phyloP scores from a whole-genome alignment of 2,329 filamentous ascomycete genomes.

The Scedosporium apiospermum region DNA sequence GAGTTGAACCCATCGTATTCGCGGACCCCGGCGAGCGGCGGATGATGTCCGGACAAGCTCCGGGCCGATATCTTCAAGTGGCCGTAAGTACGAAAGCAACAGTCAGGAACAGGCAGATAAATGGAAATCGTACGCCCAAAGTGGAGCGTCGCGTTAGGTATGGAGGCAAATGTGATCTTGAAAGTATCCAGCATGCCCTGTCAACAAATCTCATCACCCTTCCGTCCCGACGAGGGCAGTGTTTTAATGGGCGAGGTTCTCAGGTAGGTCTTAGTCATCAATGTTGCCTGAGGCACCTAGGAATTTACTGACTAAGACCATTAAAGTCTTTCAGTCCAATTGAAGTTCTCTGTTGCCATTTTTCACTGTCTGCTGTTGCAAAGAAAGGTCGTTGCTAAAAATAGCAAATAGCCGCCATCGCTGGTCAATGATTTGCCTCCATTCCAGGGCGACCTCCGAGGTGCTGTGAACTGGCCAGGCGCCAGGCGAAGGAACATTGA shows the following conservation, averaged over 20 bases:
- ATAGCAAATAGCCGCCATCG: neutral
- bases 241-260: neutral
- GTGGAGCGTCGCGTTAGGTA: neutral
- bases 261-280: neutral
- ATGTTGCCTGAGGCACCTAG: neutral
- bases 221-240: neutral
- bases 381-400: neutral
- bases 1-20: neutral
- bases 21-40: neutral
- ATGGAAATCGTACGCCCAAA: neutral
- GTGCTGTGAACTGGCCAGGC: too few relatives aligned
- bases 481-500: too few relatives aligned
- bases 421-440: too few relatives aligned
- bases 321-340: too few relatives aligned
- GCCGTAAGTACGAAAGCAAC: neutral
- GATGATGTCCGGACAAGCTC: neutral
- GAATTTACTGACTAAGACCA: neutral
- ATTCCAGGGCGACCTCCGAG: too few relatives aligned
- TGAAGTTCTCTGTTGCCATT: too few relatives aligned
- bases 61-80: neutral
- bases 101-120: neutral
- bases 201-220: neutral
- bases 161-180: neutral
- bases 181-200: neutral
- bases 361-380: too few relatives aligned